Evolutionary conservation across 2,329 filamentous ascomycete species (phyloP), one percentile per base, ranked within the genome.

Genomic region (Phaeophleospora eucalypticola): DNA sequence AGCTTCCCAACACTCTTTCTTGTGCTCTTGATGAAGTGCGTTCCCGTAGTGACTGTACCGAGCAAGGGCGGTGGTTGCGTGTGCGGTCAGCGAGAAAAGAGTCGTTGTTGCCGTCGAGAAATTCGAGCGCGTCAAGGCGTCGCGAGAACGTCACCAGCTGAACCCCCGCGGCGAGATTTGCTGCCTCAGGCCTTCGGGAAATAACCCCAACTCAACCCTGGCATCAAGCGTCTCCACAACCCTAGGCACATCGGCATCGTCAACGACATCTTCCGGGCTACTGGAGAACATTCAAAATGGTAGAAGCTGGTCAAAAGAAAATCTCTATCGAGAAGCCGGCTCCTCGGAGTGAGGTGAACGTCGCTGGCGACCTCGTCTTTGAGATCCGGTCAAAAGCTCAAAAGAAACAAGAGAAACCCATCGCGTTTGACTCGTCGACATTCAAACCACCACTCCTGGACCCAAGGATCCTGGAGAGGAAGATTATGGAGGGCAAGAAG

Each of bases 371-470:
- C 43, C 12, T 53, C 10, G 15, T 27, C 4, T 44, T 55, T 17
- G 45, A 46, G 2, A 36, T 45, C 4, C 27, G 24, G 20, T 12
- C 33, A n/a, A 52, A 39, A 35, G 20, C 36, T 12, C 49, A 50
- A 34, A 37, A 33, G 20, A 35, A 46, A 41, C 52, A 46, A 43
- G 8, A 46, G 33, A 40, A 45, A 10, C 10, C 14, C n/a, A 16
- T 41, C 14, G 29, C 32, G 7, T 62, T 62, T 42, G 59, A 62
- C 45, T 60, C 58, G 2, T 58, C 59, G 8, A 38, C 29, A 8
- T 19, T 58, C 9, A 3, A 29, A 2, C 60, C 59, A 10, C 44
- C 51, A 2, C 49, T 62, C 14, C 49, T 62, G 12, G 57, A 62
- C 39, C 55, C 58, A 3, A 55, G 46, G 41, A 46, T 58, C 20